Percentiles rank a stretch among this genome's conserved stretches.
Evolutionary conservation across 1,284 basidiomycete species (phyloP).

Genomic region (Trametes polyzona): DNA sequence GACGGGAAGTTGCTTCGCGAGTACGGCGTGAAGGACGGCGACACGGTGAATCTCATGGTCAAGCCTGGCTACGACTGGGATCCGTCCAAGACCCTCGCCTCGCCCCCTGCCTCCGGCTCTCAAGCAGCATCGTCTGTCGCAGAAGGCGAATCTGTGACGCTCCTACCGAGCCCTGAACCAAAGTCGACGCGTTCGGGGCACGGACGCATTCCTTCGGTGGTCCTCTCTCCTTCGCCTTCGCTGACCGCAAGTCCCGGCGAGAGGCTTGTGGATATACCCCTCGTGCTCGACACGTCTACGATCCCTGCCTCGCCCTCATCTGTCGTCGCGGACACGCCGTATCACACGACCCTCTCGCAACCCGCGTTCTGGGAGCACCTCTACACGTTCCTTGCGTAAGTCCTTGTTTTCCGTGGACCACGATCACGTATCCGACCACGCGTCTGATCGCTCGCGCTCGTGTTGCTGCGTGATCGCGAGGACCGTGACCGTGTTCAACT

Average conservation of each 20-base stretch:
- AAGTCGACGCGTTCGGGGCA: slow-evolving; percentile 41
- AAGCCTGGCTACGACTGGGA: slow-evolving; percentile 79
- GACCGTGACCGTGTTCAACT: too few relatives aligned
- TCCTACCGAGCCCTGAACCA: slow-evolving; percentile 31
- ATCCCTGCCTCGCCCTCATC: slow-evolving; percentile 48
- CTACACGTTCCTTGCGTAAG: slow-evolving; percentile 64
- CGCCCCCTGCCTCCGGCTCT: slow-evolving; percentile 26
- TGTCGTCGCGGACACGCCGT: slow-evolving; percentile 47
- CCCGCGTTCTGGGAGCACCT: slow-evolving; percentile 81
- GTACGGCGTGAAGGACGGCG: slow-evolving; percentile 80
- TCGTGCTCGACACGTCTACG: slow-evolving; percentile 61
- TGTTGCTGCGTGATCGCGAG: too few relatives aligned
- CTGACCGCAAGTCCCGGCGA: slow-evolving; percentile 42
- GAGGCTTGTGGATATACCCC: slow-evolving; percentile 63
- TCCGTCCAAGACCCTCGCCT: slow-evolving; percentile 42
- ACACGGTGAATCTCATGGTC: slow-evolving; percentile 82
- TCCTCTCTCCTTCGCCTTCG: slow-evolving; percentile 75
- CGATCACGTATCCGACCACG: too few relatives aligned
- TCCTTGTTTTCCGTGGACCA: slow-evolving; percentile 19
- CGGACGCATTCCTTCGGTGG: slow-evolving; percentile 71
- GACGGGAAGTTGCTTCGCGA: slow-evolving; percentile 88
- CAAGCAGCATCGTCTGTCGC: slow-evolving; percentile 24
- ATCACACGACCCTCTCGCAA: slow-evolving; percentile 69
- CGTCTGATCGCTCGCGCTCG: too few relatives aligned
- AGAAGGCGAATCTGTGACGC: slow-evolving; percentile 23